Conservation (phyloP, 495 filamentous ascomycete species). For the Tuber brumale region DNA sequence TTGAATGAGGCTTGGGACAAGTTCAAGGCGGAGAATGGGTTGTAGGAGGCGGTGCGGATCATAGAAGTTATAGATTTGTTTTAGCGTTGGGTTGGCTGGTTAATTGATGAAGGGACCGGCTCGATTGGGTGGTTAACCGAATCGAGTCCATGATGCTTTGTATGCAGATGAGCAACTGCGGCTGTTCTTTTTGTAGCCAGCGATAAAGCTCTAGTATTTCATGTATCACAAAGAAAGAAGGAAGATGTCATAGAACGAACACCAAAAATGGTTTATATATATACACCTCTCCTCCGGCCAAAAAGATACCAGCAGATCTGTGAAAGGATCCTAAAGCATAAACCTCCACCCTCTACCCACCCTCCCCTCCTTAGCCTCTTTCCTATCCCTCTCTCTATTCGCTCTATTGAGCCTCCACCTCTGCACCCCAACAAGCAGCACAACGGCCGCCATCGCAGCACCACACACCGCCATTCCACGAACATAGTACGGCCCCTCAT, state of each 20-base stretch:
- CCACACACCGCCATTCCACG: slow-evolving; percentile 63
- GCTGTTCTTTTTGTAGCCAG: neutral
- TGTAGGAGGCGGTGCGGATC: slow-evolving; percentile 47
- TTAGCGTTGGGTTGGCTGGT: neutral
- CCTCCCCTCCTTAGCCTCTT: slow-evolving; percentile 45
- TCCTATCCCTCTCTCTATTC: slow-evolving; percentile 55
- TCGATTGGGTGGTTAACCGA: neutral
- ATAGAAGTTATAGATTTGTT: neutral
- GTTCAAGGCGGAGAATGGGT: slow-evolving; percentile 82
- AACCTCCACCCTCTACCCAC: slow-evolving; percentile 32
- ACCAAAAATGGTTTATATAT: neutral
- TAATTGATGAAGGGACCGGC: neutral
- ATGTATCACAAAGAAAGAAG: neutral
- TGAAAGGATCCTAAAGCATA: slow-evolving; percentile 24
- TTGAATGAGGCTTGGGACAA: slow-evolving; percentile 98
- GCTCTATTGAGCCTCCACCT: slow-evolving; percentile 56
- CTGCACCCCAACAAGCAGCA: slow-evolving; percentile 51
- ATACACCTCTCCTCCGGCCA: neutral
- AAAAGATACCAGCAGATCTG: neutral
- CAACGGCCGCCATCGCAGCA: slow-evolving; percentile 65
- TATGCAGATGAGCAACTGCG: neutral
- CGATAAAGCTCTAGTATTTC: neutral
- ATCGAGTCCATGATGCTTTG: neutral
- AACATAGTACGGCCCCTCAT: slow-evolving; percentile 57
- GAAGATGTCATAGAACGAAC: neutral